These are phyloP conservation scores for Colletotrichum ledebouriae DNA, from an alignment of 2,329 filamentous ascomycete genomes.

Conservation along the genomic window DNA sequence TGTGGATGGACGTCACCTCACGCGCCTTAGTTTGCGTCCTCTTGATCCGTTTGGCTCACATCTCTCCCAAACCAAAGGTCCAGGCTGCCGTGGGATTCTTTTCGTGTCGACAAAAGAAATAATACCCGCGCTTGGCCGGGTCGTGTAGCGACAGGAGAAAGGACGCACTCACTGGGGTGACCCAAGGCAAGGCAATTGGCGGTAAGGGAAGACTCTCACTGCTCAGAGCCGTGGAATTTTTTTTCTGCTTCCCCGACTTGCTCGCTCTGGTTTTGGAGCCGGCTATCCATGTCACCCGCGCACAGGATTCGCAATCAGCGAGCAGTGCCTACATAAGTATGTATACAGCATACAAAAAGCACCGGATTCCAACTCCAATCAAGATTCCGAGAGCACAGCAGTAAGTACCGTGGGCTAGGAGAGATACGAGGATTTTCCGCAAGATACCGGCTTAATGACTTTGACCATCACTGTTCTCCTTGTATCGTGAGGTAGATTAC, in stretches of 20 bases:
- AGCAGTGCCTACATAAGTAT: neutral
- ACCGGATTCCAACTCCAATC: neutral
- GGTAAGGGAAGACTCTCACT: constrained; percentile 6
- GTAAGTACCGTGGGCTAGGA: neutral
- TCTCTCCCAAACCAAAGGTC: constrained; percentile 13
- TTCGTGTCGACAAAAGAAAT: constrained; percentile 27
- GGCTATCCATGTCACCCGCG: constrained; percentile 11
- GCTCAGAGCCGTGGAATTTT: constrained; percentile 1
- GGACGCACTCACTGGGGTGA: constrained; percentile 7
- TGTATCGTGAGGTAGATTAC: constrained; percentile 21
- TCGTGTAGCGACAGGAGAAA: constrained; percentile 5
- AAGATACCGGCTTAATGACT: constrained; percentile 1
- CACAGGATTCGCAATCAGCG: constrained; percentile 3
- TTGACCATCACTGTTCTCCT: constrained; percentile 13
- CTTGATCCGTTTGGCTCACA: constrained; percentile 31
- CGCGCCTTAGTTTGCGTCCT: constrained; percentile 24
- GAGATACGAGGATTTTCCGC: constrained; percentile 4
- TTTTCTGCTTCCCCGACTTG: constrained; percentile 19
- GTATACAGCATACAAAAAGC: neutral
- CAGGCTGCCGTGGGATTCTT: constrained; percentile 23
- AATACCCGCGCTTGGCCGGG: constrained; percentile 1
- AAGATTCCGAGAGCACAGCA: neutral
- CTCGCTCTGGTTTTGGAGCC: constrained; percentile 1
- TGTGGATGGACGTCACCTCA: neutral
- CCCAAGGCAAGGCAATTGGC: constrained; percentile 12